A percentile compares a stretch with the other conserved stretches of the same genome.
Evolutionary conservation across 2,329 filamentous ascomycete genomes (phyloP).

Genomic region (Nemania serpens): DNA sequence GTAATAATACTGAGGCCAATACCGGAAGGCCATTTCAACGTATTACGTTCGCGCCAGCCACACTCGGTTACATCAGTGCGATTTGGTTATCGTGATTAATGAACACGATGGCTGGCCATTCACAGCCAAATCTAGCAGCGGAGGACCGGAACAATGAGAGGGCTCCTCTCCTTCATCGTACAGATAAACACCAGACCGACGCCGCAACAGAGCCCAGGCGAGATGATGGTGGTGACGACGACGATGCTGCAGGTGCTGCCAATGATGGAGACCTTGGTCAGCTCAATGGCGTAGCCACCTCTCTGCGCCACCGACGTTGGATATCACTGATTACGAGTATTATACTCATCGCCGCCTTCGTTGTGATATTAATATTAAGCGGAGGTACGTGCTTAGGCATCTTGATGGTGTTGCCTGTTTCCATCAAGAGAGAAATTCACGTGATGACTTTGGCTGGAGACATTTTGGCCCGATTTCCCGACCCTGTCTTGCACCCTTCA

Average conservation of each 20-base stretch:
- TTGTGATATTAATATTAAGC: constrained; percentile 39
- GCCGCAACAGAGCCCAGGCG: constrained; percentile 4
- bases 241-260: background rate
- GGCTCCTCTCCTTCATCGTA: constrained; percentile 32
- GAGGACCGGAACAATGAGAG: constrained; percentile 26
- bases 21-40: too few species aligned
- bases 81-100: constrained; percentile 2
- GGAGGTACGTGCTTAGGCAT: constrained; percentile 36
- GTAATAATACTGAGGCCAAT: too few species aligned
- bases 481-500: background rate
- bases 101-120: constrained; percentile 22
- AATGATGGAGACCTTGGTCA: background rate
- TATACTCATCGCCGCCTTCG: constrained; percentile 38
- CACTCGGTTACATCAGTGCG: constrained; percentile 7
- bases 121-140: constrained; percentile 8
- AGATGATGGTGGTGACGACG: background rate
- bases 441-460: background rate
- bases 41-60: too few species aligned
- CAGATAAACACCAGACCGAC: constrained; percentile 10
- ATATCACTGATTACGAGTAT: constrained; percentile 38
- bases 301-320: constrained; percentile 39
- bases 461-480: background rate
- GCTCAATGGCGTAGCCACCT: constrained; percentile 27
- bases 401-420: background rate
- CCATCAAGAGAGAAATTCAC: background rate